Evolutionary conservation across 352 stramenopile genomes (phyloP).

Genomic region (Phytophthora sansomeana): DNA sequence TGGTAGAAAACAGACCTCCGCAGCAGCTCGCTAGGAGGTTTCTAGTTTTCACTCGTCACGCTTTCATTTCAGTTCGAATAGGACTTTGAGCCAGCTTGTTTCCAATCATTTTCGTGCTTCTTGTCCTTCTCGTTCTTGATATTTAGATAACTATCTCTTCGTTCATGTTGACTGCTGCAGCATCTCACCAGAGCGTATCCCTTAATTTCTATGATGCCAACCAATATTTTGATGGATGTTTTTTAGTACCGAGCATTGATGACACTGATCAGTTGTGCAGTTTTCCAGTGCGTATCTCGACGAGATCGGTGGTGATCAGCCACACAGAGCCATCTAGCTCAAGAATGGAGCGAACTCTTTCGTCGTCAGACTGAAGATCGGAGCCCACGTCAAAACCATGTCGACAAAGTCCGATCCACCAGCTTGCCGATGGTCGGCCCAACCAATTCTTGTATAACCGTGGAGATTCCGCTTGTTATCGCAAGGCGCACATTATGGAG

Average conservation of each 20-base stretch:
- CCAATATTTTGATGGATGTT: neutral
- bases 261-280: neutral
- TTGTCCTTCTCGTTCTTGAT: neutral
- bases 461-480: slow-evolving; percentile 32
- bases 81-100: neutral
- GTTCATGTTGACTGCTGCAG: too few species aligned
- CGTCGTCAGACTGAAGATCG: slow-evolving; percentile 15
- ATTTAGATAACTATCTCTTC: neutral
- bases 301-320: neutral
- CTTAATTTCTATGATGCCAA: neutral
- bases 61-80: neutral
- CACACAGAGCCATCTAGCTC: neutral
- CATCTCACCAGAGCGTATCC: too few species aligned
- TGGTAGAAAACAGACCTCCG: neutral
- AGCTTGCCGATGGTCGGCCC: too few species aligned
- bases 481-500: slow-evolving; percentile 40
- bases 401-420: slow-evolving; percentile 32
- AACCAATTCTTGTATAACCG: too few species aligned
- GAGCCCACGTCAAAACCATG: slow-evolving; percentile 27
- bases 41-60: neutral
- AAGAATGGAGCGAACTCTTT: neutral
- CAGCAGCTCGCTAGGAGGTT: neutral
- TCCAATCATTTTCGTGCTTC: neutral
- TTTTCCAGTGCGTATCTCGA: neutral
- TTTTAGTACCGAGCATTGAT: neutral